phyloP scores from a whole-genome alignment of 1,284 basidiomycete species.

The Marasmius fiardii region DNA sequence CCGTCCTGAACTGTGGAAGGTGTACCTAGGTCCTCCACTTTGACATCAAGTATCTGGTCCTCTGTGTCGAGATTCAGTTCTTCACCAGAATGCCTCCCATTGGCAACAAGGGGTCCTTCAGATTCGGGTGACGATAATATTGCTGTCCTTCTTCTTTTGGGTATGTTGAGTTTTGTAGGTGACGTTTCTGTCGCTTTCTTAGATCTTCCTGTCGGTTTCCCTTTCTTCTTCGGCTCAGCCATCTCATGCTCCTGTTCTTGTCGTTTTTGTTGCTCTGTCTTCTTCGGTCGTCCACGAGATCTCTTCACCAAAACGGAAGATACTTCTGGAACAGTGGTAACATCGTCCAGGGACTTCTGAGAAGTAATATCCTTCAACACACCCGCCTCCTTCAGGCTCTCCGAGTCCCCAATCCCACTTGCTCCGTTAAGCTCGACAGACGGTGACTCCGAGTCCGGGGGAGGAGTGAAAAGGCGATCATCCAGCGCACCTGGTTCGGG shows the following conservation, averaged over 20 bases:
- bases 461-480: not conserved
- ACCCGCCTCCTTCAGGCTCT: not conserved
- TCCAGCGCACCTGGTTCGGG: not conserved
- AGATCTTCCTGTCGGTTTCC: not conserved
- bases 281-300: not conserved
- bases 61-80: not conserved
- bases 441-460: not conserved
- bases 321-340: not conserved
- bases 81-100: not conserved
- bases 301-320: not conserved
- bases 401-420: not conserved
- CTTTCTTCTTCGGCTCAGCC: not conserved
- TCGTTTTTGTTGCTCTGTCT: not conserved
- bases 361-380: not conserved
- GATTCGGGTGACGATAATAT: not conserved
- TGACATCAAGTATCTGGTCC: conserved; percentile 1
- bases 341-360: not conserved
- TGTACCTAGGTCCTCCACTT: conserved; percentile 37
- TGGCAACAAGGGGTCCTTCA: not conserved
- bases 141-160: not conserved
- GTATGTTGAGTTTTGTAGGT: not conserved
- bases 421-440: not conserved
- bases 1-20: conserved; percentile 33
- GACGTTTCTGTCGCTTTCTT: not conserved
- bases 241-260: not conserved